Evolutionary conservation across 495 filamentous ascomycete genomes (phyloP).

Genomic region (Daldinia concentrica): DNA sequence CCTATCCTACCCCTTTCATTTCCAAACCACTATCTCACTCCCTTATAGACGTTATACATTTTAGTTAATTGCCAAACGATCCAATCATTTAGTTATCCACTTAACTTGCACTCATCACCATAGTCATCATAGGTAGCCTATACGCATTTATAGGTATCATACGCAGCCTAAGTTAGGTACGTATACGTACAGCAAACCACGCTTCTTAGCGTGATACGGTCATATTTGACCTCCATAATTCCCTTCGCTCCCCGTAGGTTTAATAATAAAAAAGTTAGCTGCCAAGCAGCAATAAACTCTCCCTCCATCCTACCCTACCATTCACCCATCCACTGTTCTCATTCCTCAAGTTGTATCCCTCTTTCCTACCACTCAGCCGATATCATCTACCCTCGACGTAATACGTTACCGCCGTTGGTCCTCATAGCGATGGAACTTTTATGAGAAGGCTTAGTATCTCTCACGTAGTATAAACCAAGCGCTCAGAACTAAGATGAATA

Average conservation of each 20-base stretch:
- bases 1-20: too few relatives aligned
- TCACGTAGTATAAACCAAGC: neutral
- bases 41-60: neutral
- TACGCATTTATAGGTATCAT: conserved; percentile 1
- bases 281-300: neutral
- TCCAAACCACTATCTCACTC: too few relatives aligned
- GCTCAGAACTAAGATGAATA: neutral
- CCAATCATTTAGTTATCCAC: neutral
- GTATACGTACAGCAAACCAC: neutral
- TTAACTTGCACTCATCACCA: neutral
- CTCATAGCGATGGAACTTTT: neutral
- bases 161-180: neutral
- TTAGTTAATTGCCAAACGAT: too few relatives aligned
- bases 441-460: neutral
- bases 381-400: neutral
- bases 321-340: neutral
- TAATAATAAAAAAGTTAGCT: neutral
- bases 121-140: neutral
- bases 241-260: neutral
- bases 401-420: neutral
- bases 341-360: neutral
- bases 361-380: neutral
- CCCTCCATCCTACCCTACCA: neutral
- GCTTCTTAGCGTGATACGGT: neutral
- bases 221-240: neutral